phyloP scores from a whole-genome alignment of 2,329 filamentous ascomycete genomes.

The Ophiostoma ips region DNA sequence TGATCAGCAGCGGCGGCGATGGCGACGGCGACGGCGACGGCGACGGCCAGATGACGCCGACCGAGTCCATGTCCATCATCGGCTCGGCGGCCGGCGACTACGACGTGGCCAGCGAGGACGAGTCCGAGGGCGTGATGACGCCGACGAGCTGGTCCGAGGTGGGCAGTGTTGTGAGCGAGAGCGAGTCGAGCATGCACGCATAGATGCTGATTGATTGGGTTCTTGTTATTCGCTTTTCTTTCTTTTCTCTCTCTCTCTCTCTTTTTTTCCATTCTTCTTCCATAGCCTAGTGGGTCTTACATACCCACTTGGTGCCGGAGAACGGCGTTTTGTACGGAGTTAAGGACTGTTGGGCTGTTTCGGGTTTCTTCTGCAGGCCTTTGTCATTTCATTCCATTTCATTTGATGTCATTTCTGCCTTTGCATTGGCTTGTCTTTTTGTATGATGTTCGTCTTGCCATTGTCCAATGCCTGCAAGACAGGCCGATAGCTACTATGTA shows the following conservation, averaged over 20 bases:
- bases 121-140: constrained; percentile 43
- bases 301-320: neutral
- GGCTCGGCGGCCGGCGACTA: constrained; percentile 22
- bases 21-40: constrained; percentile 26
- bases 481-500: too few relatives aligned
- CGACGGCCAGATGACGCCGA: constrained; percentile 43
- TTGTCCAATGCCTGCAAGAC: too few relatives aligned
- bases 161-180: constrained; percentile 47
- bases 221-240: neutral
- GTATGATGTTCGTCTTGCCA: too few relatives aligned
- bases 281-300: neutral
- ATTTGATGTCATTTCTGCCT: neutral
- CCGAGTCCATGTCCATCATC: constrained; percentile 40
- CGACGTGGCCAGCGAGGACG: constrained; percentile 46
- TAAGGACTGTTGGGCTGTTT: neutral
- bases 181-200: constrained; percentile 23
- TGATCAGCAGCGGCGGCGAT: constrained; percentile 24
- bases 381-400: neutral
- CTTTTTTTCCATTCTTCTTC: neutral
- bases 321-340: constrained; percentile 1
- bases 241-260: neutral
- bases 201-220: neutral
- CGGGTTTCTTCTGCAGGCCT: neutral
- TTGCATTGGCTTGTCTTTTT: too few relatives aligned
- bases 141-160: constrained; percentile 53